phyloP scores from a whole-genome alignment of 2,329 filamentous ascomycete species.

The Hymenoscyphus albidus region DNA sequence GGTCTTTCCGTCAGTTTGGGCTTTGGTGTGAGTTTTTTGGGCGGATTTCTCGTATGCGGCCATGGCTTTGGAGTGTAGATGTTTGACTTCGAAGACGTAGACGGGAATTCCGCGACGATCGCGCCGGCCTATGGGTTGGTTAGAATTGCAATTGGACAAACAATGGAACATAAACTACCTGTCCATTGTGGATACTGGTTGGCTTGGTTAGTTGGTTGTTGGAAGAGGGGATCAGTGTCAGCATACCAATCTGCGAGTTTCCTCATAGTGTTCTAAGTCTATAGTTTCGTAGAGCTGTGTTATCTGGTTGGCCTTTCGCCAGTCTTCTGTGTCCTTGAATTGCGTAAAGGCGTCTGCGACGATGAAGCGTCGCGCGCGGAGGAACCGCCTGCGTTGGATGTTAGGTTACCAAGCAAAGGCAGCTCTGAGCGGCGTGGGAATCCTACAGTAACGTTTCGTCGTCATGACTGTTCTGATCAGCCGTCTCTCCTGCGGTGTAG shows the following conservation, averaged over 20 bases:
- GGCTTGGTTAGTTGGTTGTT: constrained; percentile 16
- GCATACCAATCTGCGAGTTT: constrained; percentile 69
- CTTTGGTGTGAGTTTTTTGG: constrained; percentile 52
- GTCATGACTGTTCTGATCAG: constrained; percentile 56
- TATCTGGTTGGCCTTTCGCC: constrained; percentile 76
- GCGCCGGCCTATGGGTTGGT: constrained; percentile 60
- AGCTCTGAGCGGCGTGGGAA: neutral
- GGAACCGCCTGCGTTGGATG: constrained; percentile 60
- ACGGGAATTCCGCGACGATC: constrained; percentile 89
- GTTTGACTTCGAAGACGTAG: constrained; percentile 83
- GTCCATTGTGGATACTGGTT: constrained; percentile 85
- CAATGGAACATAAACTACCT: too few species aligned
- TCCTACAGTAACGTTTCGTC: constrained; percentile 69
- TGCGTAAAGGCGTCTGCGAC: constrained; percentile 74
- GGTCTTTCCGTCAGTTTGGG: constrained; percentile 62
- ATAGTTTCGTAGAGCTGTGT: constrained; percentile 81
- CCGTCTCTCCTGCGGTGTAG: constrained; percentile 47
- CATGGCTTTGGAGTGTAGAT: constrained; percentile 79
- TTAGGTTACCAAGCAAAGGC: neutral
- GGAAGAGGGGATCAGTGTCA: constrained; percentile 21
- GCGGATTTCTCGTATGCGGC: constrained; percentile 68
- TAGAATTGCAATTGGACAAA: too few species aligned
- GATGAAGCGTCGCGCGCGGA: constrained; percentile 79
- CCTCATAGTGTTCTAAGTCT: constrained; percentile 78
- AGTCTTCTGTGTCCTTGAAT: constrained; percentile 84